A percentile compares a stretch with the other conserved stretches of the same genome.
phyloP scores from a whole-genome alignment of 2,329 filamentous ascomycete genomes.

The Trichophyton schoenleinii region DNA sequence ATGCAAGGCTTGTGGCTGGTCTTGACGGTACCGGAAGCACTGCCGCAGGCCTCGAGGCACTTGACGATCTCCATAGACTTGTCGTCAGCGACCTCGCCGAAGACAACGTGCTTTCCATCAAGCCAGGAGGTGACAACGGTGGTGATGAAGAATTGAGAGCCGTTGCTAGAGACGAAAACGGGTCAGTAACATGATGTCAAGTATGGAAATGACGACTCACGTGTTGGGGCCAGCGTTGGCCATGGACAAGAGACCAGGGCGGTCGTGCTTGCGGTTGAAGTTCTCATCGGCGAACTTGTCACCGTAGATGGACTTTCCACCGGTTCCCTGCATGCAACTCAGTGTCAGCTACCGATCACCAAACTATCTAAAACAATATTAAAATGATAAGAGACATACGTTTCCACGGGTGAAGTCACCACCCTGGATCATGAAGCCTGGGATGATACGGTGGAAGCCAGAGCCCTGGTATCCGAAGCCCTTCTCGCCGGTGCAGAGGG shows the following conservation, averaged over 20 bases:
- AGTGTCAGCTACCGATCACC: constrained; percentile 10
- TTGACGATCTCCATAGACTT: constrained; percentile 44
- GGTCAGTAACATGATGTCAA: too few species aligned
- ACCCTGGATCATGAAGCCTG: constrained; percentile 89
- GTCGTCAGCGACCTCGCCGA: constrained; percentile 49
- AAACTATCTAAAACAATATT: neutral
- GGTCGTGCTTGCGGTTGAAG: constrained; percentile 62
- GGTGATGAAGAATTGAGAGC: constrained; percentile 63
- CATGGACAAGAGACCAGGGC: constrained; percentile 78
- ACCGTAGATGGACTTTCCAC: constrained; percentile 88
- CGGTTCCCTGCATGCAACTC: constrained; percentile 53
- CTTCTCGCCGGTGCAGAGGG: constrained; percentile 68
- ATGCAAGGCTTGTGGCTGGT: constrained; percentile 45
- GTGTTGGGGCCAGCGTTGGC: constrained; percentile 94
- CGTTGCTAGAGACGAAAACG: constrained; percentile 39
- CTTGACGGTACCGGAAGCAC: constrained; percentile 39
- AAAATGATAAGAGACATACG: constrained; percentile 42
- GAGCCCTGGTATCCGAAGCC: constrained; percentile 74
- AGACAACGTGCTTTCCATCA: constrained; percentile 58
- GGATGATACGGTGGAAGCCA: constrained; percentile 86
- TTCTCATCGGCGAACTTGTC: constrained; percentile 93
- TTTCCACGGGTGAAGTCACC: constrained; percentile 90
- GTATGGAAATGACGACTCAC: constrained; percentile 30
- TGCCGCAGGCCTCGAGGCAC: constrained; percentile 48
- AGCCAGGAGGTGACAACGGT: constrained; percentile 55